Base-by-base conservation (phyloP, 1,284 basidiomycete species). In the Golubevia sp. region DNA sequence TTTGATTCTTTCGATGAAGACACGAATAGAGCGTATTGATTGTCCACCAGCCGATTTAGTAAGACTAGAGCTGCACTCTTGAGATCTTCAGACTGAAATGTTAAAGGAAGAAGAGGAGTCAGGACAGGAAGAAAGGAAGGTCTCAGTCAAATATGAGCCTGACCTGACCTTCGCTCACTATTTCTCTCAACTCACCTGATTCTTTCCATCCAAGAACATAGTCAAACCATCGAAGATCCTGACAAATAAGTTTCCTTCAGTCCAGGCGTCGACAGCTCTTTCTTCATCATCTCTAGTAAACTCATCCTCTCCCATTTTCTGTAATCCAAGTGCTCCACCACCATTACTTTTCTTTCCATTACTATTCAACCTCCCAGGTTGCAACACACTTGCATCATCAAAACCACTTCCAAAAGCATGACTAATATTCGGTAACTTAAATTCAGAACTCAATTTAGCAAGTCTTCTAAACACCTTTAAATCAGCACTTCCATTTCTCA, bases 1-100 rank as follows among this genome's bases (percentile, higher is more conserved):
- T 67, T 64, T 0, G 58, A 49, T 21, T 78, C 76, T 7, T 25
- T 59, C 1, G 25, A 57, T 0, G 61, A 58, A 0, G 59, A 44
- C 1, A 38, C 26, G 21, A 78, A 67, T 0, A 78, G 62, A 3
- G 67, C 55, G 30, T 64, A 71, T 56, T 78, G 74, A 26, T 68
- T 63, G 44, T 73, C 68, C 0, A 78, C 59, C 18, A 78, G 30
- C 7, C 67, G 56, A 23, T 71, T 65, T 20, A 78, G 51, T 23
- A 78, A 58, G 7, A 72, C 67, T 26, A 71, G 71, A 0, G 64
- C 72, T 3, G 68, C 68, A 26, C 67, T 23, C 20, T 66, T 59
- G 23, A 73, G 27, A 1, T 73, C 68, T 25, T 25, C 30, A 24
- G 27, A 48, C 44, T 24, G 15, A 13, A 34, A 5, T 34, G n/a